Evolutionary conservation across 1,284 basidiomycete genomes (phyloP), one percentile per base, ranked within the genome.

Genomic region (Ceratobasidium sp.): DNA sequence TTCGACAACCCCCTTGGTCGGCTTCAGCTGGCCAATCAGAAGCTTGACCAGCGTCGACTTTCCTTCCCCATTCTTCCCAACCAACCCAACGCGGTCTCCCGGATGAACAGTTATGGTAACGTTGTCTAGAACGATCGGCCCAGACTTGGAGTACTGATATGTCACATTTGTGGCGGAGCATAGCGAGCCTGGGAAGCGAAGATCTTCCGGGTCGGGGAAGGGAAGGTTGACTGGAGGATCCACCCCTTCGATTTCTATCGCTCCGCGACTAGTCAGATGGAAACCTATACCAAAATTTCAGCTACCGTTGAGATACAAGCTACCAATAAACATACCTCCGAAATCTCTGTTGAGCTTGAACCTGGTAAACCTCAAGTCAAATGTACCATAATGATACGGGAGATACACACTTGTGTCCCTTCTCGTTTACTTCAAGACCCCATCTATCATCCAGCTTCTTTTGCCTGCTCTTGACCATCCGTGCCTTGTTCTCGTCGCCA

Each of bases 291-390:
- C 5, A 16, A 23, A 58, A 14, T 12, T 36, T 58, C 18, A 58
- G 34, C 18, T 36, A 39, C 8, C 6, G n/a, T 12, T 23, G 14
- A 39, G 32, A 36, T 18, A n/a, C 8, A 12, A 1, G 32, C 28
- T 18, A 4, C 2, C 6, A 39, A 1, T 39, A 10, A 5, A n/a
- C 67, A 12, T 48, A 70, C 67, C 88, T 0, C 77, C 81, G 61
- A 83, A 76, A 77, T 91, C 88, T 16, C 88, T 82, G 75, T 89
- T 89, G 43, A 90, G 82, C 80, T 90, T 91, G 82, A 90, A 91
- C 10, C 86, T 82, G 52, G 14, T 39, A 39, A 6, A n/a, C 36
- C 36, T 39, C 36, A 39, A n/a, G 36, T 39, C 36, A 6, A 39
- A 14, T 39, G 36, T 39, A 39, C 14, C 14, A 6, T 39, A 6